Percentiles rank a stretch among this genome's conserved stretches.
These are phyloP conservation scores for Arabis alpina DNA, from an alignment of 345 rosid species.

Conservation along the genomic window DNA sequence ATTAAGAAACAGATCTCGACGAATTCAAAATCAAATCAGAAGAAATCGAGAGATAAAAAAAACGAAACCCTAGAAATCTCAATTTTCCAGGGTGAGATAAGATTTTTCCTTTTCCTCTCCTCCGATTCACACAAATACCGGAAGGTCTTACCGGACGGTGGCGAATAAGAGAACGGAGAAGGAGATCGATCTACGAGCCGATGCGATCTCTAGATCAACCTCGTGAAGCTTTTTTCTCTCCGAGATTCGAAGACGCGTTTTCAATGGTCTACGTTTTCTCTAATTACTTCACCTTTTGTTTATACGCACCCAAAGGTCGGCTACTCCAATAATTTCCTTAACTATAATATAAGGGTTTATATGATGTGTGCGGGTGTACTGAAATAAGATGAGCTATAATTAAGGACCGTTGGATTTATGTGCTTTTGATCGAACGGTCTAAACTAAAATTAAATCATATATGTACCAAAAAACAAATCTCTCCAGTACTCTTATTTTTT, in stretches of 20 bases:
- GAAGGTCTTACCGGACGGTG: slow-evolving; percentile 59
- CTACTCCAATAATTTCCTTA: slow-evolving; percentile 33
- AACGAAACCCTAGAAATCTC: slow-evolving; percentile 50
- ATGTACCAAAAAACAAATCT: background rate
- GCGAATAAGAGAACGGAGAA: slow-evolving; percentile 21
- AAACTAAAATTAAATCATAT: background rate
- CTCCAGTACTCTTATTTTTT: too few relatives aligned
- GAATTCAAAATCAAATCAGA: slow-evolving; percentile 17
- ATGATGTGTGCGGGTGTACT: background rate
- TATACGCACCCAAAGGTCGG: slow-evolving; percentile 5
- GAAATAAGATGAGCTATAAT: background rate
- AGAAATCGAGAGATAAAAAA: background rate
- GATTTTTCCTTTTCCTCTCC: slow-evolving; percentile 44
- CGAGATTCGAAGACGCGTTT: slow-evolving; percentile 32
- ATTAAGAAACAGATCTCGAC: background rate
- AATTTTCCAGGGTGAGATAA: slow-evolving; percentile 34
- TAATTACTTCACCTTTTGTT: slow-evolving; percentile 8
- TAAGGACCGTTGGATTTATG: slow-evolving; percentile 18
- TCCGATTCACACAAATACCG: slow-evolving; percentile 47
- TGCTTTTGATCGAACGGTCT: slow-evolving; percentile 19
- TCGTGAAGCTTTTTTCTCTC: slow-evolving; percentile 23
- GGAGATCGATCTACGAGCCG: slow-evolving; percentile 35
- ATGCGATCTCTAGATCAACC: slow-evolving; percentile 7
- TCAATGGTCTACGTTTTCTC: background rate
- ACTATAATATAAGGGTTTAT: background rate